Percentiles rank a stretch among this genome's conserved stretches.
These are phyloP conservation scores for Vitis cinerea DNA, from an alignment of 164 flowering plant species.

Conservation along the genomic window DNA sequence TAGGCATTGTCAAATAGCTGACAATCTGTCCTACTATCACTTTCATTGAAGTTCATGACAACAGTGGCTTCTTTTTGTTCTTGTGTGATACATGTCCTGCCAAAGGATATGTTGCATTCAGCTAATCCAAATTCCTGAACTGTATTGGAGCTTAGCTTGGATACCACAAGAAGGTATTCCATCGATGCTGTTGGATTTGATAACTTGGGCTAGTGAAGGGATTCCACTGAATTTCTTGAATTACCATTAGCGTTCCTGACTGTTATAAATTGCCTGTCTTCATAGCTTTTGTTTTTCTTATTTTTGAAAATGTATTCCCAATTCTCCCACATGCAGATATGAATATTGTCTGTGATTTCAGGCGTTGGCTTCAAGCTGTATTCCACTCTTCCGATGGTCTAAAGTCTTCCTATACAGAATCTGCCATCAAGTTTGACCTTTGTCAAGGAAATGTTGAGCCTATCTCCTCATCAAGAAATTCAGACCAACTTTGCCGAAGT, in stretches of 20 bases:
- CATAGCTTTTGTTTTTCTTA: not conserved
- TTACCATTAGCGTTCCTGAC: too few species aligned
- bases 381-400: slow-evolving; percentile 32
- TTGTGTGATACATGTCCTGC: not conserved
- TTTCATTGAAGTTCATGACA: too few species aligned
- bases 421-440: slow-evolving; percentile 19
- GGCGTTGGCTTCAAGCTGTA: slow-evolving; percentile 96
- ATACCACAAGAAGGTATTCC: not conserved
- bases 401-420: slow-evolving; percentile 9
- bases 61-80: not conserved
- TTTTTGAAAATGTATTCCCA: not conserved
- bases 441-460: slow-evolving; percentile 18
- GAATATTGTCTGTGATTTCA: slow-evolving; percentile 30
- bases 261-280: not conserved
- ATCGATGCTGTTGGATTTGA: not conserved
- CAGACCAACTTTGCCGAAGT: too few species aligned
- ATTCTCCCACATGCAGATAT: slow-evolving; percentile 2
- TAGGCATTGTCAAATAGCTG: too few species aligned
- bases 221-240: not conserved
- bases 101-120: too few species aligned
- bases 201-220: not conserved
- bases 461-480: not conserved
- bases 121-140: not conserved
- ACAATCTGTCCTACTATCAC: too few species aligned
- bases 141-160: not conserved